Base-by-base conservation (phyloP, 1,284 basidiomycete genomes). In the Cryptococcus depauperatus region DNA sequence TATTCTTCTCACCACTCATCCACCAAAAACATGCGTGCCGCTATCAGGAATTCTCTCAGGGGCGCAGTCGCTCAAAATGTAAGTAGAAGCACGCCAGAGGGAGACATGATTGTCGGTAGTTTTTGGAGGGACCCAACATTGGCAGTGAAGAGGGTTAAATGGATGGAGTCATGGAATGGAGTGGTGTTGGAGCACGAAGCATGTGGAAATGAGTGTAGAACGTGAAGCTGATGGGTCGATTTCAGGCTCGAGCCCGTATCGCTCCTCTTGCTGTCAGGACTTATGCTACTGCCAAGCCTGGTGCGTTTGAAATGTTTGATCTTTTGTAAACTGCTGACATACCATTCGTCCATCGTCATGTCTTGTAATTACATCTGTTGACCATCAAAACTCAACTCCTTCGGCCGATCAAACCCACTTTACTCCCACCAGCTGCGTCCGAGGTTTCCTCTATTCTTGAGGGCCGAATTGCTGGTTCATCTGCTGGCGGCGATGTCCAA, bases 401-500 rank as follows among this genome's bases (percentile, higher is more conserved):
- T 50, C 48, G 48, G 48, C 48, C 48, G 48, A 48, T 46, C 26
- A 18, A 37, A 22, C 35, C 37, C 6, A 38, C 47, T 26, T 41
- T 34, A 35, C 35, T 29, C 35, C 32, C 13, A 28, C 11, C 64
- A 96, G 93, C 91, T 73, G 92, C 92, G 61, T 93, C 92, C 67
- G 93, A 98, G 81, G 93, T 98, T 64, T 93, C 91, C 52, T 91
- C 90, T 66, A 97, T 98, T 77, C 83, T 98, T 69, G 93, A 98
- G 80, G 86, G 85, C 70, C 89, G 93, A 74, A 98, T 98, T 74
- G 82, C 92, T 62, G 92, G 93, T 72, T 80, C 86, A 57, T 78
- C 84, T 61, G 77, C 89, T 61, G 83, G 86, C 65, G 86, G 82
- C 70, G 93, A 96, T 73, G 88, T 97, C 67, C 89, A 96, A 78